Conservation (phyloP, 2,329 filamentous ascomycete species). For the Fusarium verrucosum region DNA sequence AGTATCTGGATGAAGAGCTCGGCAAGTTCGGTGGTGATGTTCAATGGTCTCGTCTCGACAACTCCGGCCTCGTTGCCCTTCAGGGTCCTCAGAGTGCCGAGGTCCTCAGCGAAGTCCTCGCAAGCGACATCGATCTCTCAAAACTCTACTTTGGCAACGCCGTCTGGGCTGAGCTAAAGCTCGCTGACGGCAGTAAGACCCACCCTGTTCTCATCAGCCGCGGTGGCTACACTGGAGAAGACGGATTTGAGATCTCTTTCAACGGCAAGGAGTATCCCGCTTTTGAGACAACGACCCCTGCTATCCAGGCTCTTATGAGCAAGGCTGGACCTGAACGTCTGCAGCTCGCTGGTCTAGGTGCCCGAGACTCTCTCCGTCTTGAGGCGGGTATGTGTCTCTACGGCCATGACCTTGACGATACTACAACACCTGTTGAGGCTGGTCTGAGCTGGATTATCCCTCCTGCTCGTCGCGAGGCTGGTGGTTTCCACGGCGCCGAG, state of each 20-base stretch:
- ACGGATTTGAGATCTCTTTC: constrained; percentile 96
- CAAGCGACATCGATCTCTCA: constrained; percentile 64
- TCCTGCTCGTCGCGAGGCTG: constrained; percentile 72
- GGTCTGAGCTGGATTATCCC: constrained; percentile 81
- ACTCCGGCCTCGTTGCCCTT: constrained; percentile 83
- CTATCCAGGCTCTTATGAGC: constrained; percentile 74
- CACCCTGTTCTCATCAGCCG: constrained; percentile 74
- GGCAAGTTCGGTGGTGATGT: constrained; percentile 62
- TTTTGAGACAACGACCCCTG: constrained; percentile 58
- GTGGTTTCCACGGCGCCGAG: constrained; percentile 86
- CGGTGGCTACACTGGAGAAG: constrained; percentile 96
- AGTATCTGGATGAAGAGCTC: constrained; percentile 78
- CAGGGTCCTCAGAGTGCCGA: constrained; percentile 83
- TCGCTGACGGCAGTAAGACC: constrained; percentile 60
- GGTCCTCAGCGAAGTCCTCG: constrained; percentile 72
- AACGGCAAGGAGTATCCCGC: constrained; percentile 54
- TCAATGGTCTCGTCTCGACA: constrained; percentile 75
- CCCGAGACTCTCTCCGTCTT: constrained; percentile 88
- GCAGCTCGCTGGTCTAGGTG: constrained; percentile 86
- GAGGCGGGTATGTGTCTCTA: constrained; percentile 99
- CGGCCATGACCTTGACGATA: constrained; percentile 93
- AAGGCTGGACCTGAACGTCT: constrained; percentile 69
- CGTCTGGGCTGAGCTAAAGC: constrained; percentile 70
- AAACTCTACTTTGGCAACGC: constrained; percentile 85
- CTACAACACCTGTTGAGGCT: constrained; percentile 68